Evolutionary conservation across 2,329 filamentous ascomycete species (phyloP), one percentile per base, ranked within the genome.

Genomic region (Colletotrichum chlorophyti): DNA sequence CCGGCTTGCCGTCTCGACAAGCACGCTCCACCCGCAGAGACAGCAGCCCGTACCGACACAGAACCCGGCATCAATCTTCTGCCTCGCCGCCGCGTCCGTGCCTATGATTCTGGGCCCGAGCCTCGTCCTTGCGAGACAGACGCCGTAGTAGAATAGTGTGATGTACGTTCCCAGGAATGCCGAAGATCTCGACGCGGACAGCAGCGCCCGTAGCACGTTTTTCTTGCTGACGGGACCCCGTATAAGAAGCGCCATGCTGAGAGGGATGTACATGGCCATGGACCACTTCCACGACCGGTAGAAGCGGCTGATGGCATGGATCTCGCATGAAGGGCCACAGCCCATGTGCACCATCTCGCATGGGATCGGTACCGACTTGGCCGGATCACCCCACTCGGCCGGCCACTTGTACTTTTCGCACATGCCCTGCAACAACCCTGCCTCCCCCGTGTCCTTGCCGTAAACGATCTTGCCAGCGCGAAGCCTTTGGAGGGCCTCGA

Each of bases 281-380:
- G 91, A 86, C 80, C 91, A 92, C 58, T 79, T 80, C 80, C 91
- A 94, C 3, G 89, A 87, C 50, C 83, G 82, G 50, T 72, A 73
- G 71, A 94, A 91, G 31, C 91, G 84, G 58, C 80, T 82, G 19
- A 88, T 59, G 3, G 89, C 90, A 70, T 96, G 90, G 62, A 81
- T 80, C 70, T 96, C 91, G 72, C 91, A 93, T 53, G 79, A 91
- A 2, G 85, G 80, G 3, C 91, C 89, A 61, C 80, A 82, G 52
- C 89, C 89, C 86, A 92, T 91, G 74, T 96, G 92, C 3, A 95
- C 91, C 63, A 96, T 79, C 70, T 92, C 87, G 73, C 92, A 96
- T 1, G 91, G 91, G 58, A 94, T 89, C 0, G 91, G 92, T 9
- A 88, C 74, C 1, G 87, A 83, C 53, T 80, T 78, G 15, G 81